These are phyloP conservation scores for Puccinia brachypodii DNA, from an alignment of 1,284 basidiomycete genomes.

Conservation along the genomic window DNA sequence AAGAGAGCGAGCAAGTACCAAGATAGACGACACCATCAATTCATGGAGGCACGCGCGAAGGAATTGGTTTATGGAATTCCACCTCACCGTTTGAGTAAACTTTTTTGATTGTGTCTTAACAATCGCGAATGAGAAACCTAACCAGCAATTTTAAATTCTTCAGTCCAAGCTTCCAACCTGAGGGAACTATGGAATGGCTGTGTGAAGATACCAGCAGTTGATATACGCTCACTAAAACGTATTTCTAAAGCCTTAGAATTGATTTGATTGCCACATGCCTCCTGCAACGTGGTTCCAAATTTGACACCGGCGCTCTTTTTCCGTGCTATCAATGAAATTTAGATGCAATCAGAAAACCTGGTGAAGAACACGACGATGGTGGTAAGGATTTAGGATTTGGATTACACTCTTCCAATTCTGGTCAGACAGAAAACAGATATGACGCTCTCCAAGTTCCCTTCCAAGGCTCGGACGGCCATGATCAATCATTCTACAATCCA, in stretches of 20 bases:
- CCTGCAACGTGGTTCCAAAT: no score
- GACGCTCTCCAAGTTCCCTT: neutral
- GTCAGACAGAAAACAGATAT: neutral
- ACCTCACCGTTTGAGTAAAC: constrained; percentile 16
- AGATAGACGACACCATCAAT: neutral
- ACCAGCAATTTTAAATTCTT: neutral
- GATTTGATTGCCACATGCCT: neutral
- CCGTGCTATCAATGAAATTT: neutral
- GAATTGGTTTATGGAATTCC: constrained; percentile 29
- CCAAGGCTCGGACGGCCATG: neutral
- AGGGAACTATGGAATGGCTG: constrained; percentile 27
- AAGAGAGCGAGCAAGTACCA: constrained; percentile 10
- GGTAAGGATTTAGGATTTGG: neutral
- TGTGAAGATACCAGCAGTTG: constrained; percentile 28
- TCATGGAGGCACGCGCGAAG: constrained; percentile 4
- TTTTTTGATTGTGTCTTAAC: neutral
- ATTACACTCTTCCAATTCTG: neutral
- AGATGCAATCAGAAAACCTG: neutral
- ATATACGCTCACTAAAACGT: neutral
- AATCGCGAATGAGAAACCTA: neutral
- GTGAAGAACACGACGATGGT: neutral
- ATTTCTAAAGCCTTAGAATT: no score
- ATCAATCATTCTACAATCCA: neutral
- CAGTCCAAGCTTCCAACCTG: constrained; percentile 37
- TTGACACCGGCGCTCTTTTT: neutral